A percentile compares a stretch with the other conserved stretches of the same genome.
These are phyloP conservation scores for Pogostemon cablin DNA, from an alignment of 257 asterid species.

Conservation along the genomic window DNA sequence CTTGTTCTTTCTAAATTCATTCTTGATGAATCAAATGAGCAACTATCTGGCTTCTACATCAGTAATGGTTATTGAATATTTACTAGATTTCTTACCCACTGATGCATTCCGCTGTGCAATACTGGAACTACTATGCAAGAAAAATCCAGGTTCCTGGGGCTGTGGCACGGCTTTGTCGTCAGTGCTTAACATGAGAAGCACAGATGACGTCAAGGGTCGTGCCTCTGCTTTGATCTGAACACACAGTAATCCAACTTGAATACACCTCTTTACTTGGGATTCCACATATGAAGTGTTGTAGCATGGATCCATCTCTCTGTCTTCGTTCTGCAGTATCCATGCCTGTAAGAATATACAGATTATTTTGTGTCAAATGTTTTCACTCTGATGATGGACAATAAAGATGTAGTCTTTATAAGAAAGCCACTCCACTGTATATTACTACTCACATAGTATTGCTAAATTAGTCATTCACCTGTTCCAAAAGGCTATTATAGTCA, in stretches of 20 bases:
- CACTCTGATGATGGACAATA: too few relatives aligned
- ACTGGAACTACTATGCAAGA: neutral
- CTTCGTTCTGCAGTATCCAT: conserved; percentile 21
- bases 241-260: conserved; percentile 30
- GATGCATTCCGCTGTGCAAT: too few relatives aligned
- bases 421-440: too few relatives aligned
- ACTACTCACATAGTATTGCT: too few relatives aligned
- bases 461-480: neutral
- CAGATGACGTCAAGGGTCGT: conserved; percentile 28
- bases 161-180: neutral
- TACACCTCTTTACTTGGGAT: conserved; percentile 28
- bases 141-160: conserved; percentile 29
- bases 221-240: conserved; percentile 21
- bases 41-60: too few relatives aligned
- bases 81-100: too few relatives aligned
- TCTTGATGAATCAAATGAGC: too few relatives aligned
- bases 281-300: neutral
- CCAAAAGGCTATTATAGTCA: conserved; percentile 8
- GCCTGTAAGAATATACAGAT: neutral
- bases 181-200: conserved; percentile 30
- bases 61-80: too few relatives aligned
- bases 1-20: too few relatives aligned
- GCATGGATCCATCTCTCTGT: conserved; percentile 15
- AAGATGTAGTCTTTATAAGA: too few relatives aligned
- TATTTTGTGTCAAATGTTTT: neutral